phyloP scores from a whole-genome alignment of 371 early-diverging fungal species.

The Chytridium lagenaria region DNA sequence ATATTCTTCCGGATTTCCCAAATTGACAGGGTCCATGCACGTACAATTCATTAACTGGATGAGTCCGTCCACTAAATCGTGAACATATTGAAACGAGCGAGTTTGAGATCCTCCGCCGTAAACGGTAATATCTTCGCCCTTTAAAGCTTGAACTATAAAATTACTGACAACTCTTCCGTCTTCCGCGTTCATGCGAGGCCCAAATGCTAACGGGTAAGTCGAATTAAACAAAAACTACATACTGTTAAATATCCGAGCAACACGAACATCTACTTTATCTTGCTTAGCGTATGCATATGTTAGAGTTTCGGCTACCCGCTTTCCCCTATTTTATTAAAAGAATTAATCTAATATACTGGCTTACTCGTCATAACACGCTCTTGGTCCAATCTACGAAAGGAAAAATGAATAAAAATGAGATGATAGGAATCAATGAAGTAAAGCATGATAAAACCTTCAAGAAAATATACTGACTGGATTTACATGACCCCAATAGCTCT shows the following conservation, averaged over 20 bases:
- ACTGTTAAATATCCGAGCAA: slow-evolving; percentile 83
- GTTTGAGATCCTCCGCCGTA: slow-evolving; percentile 88
- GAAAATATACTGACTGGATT: slow-evolving; percentile 64
- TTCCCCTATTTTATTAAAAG: slow-evolving; percentile 56
- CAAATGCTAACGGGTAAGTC: slow-evolving; percentile 55
- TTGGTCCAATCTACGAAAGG: slow-evolving; percentile 58
- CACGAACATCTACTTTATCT: slow-evolving; percentile 82
- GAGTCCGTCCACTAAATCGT: slow-evolving; percentile 85
- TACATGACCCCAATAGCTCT: slow-evolving; percentile 86
- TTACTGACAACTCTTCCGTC: slow-evolving; percentile 92
- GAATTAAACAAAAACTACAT: slow-evolving; percentile 16
- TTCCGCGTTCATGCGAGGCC: slow-evolving; percentile 86
- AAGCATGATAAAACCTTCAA: neutral
- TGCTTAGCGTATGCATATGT: slow-evolving; percentile 83
- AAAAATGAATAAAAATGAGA: slow-evolving; percentile 9
- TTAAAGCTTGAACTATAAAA: slow-evolving; percentile 86
- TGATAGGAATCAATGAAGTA: no score
- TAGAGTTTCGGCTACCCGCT: slow-evolving; percentile 86
- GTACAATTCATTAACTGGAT: slow-evolving; percentile 79
- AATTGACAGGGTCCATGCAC: slow-evolving; percentile 78
- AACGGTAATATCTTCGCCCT: slow-evolving; percentile 77
- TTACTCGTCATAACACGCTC: slow-evolving; percentile 88
- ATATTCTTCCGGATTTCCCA: slow-evolving; percentile 90
- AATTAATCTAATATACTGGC: neutral
- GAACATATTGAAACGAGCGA: slow-evolving; percentile 87